These are phyloP conservation scores for Solanum megistacrolobum DNA, from an alignment of 257 asterid genomes.

Conservation along the genomic window DNA sequence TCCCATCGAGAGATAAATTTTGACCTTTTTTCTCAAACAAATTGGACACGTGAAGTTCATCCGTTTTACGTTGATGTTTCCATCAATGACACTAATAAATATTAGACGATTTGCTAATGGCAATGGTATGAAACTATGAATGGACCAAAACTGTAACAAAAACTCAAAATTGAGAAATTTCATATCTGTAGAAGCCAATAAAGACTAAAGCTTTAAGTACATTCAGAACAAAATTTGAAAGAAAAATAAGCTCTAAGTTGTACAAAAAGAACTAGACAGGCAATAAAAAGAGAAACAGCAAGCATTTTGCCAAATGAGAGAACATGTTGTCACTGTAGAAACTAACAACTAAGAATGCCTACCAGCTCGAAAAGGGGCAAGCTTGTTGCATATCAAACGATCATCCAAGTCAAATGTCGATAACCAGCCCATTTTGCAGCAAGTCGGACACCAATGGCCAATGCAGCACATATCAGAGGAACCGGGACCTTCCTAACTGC, in stretches of 20 bases:
- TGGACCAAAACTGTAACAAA: not conserved
- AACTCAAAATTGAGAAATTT: not conserved
- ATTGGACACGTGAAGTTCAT: not conserved
- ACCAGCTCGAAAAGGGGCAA: not conserved
- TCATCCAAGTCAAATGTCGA: slow-evolving; percentile 98
- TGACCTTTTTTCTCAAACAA: not conserved
- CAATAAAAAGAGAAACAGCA: not conserved
- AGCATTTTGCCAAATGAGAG: not conserved
- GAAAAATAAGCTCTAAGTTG: not conserved
- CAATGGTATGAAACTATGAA: too few relatives aligned
- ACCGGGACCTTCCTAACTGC: slow-evolving; percentile 41
- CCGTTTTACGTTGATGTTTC: not conserved
- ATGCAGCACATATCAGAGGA: slow-evolving; percentile 66
- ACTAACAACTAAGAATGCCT: not conserved
- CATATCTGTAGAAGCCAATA: not conserved
- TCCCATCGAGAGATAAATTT: too few relatives aligned
- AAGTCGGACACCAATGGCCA: slow-evolving; percentile 62
- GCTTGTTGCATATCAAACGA: slow-evolving; percentile 25
- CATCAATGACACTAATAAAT: slow-evolving; percentile 22
- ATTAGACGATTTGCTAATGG: not conserved
- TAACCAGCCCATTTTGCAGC: slow-evolving; percentile 92
- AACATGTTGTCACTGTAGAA: not conserved
- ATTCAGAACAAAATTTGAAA: not conserved
- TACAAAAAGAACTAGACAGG: not conserved
- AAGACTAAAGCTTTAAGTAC: not conserved